Percentiles rank a stretch among this genome's conserved stretches.
These are phyloP conservation scores for Raddia guianensis DNA, from an alignment of 176 grass and related monocot genomes.

Conservation along the genomic window DNA sequence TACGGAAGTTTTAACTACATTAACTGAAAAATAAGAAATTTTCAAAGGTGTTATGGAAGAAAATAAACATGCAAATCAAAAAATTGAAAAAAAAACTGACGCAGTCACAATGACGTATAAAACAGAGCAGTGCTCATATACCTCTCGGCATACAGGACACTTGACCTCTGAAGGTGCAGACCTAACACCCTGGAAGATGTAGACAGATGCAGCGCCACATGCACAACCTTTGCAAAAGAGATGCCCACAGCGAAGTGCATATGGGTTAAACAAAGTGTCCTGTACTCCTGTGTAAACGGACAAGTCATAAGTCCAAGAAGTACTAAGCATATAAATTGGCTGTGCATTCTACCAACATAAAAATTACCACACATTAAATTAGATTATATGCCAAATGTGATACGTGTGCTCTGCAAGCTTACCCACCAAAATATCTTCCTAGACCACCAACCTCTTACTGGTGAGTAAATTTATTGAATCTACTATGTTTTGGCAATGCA, in stretches of 20 bases:
- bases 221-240: constrained; percentile 75
- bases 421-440: neutral
- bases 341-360: neutral
- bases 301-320: neutral
- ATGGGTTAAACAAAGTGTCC: constrained; percentile 74
- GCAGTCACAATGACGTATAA: neutral
- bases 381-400: neutral
- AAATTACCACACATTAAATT: neutral
- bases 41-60: neutral
- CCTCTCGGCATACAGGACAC: constrained; percentile 70
- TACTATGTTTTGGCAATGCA: neutral
- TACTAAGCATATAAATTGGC: neutral
- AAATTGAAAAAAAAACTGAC: neutral
- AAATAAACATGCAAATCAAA: neutral
- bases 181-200: constrained; percentile 72
- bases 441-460: neutral
- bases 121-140: constrained; percentile 18
- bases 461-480: neutral
- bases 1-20: neutral
- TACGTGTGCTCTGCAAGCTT: neutral
- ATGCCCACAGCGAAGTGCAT: constrained; percentile 68
- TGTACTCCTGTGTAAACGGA: constrained; percentile 48
- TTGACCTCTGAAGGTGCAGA: constrained; percentile 49
- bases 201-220: constrained; percentile 69
- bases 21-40: neutral